Evolutionary conservation across 768 basidiomycete species (phyloP), one percentile per base, ranked within the genome.

Genomic region (Aureoboletus auriporus): DNA sequence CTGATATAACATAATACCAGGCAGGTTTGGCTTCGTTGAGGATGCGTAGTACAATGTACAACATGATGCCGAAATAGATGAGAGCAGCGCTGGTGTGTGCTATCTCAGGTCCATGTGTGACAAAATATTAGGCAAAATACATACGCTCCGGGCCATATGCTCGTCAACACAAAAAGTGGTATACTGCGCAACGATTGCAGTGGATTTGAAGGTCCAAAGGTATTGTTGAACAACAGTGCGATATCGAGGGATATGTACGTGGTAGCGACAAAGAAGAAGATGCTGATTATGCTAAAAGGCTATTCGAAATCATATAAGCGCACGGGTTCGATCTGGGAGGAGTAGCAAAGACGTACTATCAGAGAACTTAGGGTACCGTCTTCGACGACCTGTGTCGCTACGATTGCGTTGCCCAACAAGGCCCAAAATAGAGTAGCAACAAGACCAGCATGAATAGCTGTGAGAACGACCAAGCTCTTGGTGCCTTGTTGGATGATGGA

Each of bases 341-440:
- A 39, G 33, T 23, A 47, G 43, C 26, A 52, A 13, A 26, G 40
- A 78, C 78, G 56, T 46, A 89, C 86, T 46, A 86, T 69, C 41
- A 89, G 52, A 50, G 84, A 79, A 56, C 79, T 79, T 30, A 83
- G 70, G 0, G 89, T 89, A 6, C 93, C 95, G 60, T 90, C 95
- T 64, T 97, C 95, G 46, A 97, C 88, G 42, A 93, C 63, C 68
- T 98, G 95, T n/a, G 86, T 89, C 31, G 85, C 82, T 17, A 93
- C 77, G 50, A 91, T 68, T 8, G 76, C 87, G 66, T 89, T 91
- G 29, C 76, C 89, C 44, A 90, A 71, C 54, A 92, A 69, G 7
- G 77, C 60, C 88, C 91, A 93, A 63, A 93, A 94, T 5, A 92
- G 69, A 4, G 84, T 78, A 4, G 81, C 83, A 38, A 93, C 79